A percentile compares a stretch with the other conserved stretches of the same genome.
phyloP scores from a whole-genome alignment of 164 flowering plant species.

The Stephania yunnanensis region DNA sequence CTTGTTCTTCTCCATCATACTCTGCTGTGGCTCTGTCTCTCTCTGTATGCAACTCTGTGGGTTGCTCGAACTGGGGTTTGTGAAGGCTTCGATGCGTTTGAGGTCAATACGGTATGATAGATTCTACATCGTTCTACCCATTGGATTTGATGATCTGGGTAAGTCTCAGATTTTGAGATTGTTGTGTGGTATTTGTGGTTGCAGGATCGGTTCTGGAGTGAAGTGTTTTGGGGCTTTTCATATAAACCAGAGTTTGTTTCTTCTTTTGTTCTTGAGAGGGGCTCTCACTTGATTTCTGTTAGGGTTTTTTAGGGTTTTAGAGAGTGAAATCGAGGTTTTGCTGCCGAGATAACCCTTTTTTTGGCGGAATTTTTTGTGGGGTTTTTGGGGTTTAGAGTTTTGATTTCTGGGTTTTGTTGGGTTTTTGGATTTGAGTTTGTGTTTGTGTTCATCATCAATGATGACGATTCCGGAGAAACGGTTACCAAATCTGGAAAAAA shows the following conservation, averaged over 20 bases:
- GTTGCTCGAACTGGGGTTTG: constrained; percentile 26
- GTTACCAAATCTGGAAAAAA: constrained; percentile 18
- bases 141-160: constrained; percentile 8
- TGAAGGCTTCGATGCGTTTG: constrained; percentile 80
- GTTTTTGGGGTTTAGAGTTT: constrained; percentile 9
- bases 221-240: constrained; percentile 70
- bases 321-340: neutral
- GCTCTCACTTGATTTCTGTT: constrained; percentile 31
- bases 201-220: constrained; percentile 88
- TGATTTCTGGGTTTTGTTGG: neutral
- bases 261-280: constrained; percentile 64
- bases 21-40: constrained; percentile 9
- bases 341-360: constrained; percentile 11
- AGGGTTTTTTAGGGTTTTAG: constrained; percentile 12
- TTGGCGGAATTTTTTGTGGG: neutral
- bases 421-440: too few relatives aligned
- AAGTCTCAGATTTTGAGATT: neutral
- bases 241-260: constrained; percentile 44
- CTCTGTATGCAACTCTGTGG: constrained; percentile 38
- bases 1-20: constrained; percentile 4
- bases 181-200: constrained; percentile 12
- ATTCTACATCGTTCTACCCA: neutral
- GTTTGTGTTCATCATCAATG: neutral
- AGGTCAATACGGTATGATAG: constrained; percentile 60
- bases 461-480: constrained; percentile 36